These are phyloP conservation scores for Pythium brachiatum DNA, from an alignment of 352 stramenopile genomes.

Conservation along the genomic window DNA sequence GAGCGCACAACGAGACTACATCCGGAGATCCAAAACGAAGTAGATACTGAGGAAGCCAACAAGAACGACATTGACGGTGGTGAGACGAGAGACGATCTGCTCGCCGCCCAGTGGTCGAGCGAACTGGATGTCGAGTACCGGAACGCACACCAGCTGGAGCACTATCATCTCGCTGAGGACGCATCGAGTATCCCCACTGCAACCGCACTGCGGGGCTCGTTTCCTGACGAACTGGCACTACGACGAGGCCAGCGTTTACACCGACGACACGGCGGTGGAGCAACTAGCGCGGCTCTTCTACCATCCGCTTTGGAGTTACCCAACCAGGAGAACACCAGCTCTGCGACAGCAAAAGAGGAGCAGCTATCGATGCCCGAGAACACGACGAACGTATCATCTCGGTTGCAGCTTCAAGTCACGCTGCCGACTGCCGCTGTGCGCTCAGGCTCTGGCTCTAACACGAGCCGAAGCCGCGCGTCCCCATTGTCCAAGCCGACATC, in stretches of 20 bases:
- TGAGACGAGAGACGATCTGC: background rate
- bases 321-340: background rate
- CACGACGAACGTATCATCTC: background rate
- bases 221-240: slow-evolving; percentile 27
- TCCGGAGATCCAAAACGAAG: background rate
- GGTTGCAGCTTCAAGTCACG: slow-evolving; percentile 13
- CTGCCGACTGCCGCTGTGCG: background rate
- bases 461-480: background rate
- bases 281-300: background rate
- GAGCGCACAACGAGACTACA: background rate
- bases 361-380: slow-evolving; percentile 1
- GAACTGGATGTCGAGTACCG: slow-evolving; percentile 29
- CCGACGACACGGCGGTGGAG: background rate
- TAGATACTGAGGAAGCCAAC: background rate
- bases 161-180: slow-evolving; percentile 32
- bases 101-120: background rate
- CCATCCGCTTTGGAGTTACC: background rate
- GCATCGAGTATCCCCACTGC: background rate
- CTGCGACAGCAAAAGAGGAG: slow-evolving; percentile 4
- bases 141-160: slow-evolving; percentile 35
- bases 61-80: background rate
- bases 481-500: background rate
- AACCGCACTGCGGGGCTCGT: slow-evolving; percentile 34
- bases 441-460: background rate
- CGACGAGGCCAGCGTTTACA: slow-evolving; percentile 2